Percentiles rank a stretch among this genome's conserved stretches.
These are phyloP conservation scores for Chytriomyces sp. DNA, from an alignment of 192 early-diverging fungal genomes.

Conservation along the genomic window DNA sequence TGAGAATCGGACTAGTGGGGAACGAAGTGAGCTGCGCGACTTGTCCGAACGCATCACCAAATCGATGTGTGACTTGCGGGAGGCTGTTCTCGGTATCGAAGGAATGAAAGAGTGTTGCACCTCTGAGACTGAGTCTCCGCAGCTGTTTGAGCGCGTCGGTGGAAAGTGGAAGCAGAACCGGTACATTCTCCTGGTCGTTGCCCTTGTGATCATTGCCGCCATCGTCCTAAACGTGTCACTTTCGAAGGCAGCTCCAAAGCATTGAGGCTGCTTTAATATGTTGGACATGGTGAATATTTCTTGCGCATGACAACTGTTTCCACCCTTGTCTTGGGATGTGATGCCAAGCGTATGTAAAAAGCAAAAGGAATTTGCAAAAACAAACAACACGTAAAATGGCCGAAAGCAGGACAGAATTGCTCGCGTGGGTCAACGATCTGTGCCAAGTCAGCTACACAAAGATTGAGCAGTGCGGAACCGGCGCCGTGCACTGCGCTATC, in stretches of 20 bases:
- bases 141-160: neutral
- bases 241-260: no score
- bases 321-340: no score
- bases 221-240: neutral
- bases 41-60: neutral
- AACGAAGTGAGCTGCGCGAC: neutral
- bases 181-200: neutral
- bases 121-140: neutral
- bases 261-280: no score
- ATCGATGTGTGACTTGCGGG: neutral
- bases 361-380: neutral
- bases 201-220: neutral
- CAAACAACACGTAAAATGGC: constrained; percentile 61
- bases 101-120: neutral
- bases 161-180: neutral
- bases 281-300: no score
- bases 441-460: constrained; percentile 89
- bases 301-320: no score
- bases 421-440: constrained; percentile 93
- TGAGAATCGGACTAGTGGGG: neutral
- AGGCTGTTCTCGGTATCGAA: neutral
- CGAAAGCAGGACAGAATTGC: constrained; percentile 87
- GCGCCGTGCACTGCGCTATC: constrained; percentile 79
- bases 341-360: no score
- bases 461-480: constrained; percentile 93